Evolutionary conservation across 2,329 filamentous ascomycete species (phyloP).

Genomic region (Polytolypa hystricis): DNA sequence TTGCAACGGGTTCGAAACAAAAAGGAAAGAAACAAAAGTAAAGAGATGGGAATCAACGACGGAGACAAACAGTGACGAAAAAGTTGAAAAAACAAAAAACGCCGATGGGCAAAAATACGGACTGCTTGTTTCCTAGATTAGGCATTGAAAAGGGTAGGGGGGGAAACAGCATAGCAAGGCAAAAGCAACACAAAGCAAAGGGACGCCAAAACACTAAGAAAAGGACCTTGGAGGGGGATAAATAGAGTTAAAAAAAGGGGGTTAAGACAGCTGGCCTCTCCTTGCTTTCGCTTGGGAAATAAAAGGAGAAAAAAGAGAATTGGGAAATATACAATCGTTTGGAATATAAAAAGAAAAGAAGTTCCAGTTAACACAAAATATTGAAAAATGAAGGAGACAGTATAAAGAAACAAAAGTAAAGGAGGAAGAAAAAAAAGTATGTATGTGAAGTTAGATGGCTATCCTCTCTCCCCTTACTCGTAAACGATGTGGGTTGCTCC

Average conservation of each 20-base stretch:
- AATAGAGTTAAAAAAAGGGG: too few species aligned
- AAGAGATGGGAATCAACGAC: too few species aligned
- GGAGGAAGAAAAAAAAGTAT: neutral
- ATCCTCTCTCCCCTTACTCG: too few species aligned
- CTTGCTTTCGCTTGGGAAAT: conserved; percentile 1
- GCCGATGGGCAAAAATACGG: too few species aligned
- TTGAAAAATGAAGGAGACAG: neutral
- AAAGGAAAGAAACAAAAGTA: too few species aligned
- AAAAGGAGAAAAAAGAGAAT: conserved; percentile 2
- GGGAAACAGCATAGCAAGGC: neutral
- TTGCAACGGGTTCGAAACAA: neutral
- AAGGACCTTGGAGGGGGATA: neutral
- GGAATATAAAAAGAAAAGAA: neutral
- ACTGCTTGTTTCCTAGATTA: neutral
- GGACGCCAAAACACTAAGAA: neutral
- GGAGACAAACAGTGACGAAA: too few species aligned
- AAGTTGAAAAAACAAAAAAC: too few species aligned
- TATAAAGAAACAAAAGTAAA: neutral
- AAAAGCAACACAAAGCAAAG: conserved; percentile 1
- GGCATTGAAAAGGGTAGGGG: neutral
- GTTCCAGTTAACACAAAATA: conserved; percentile 11
- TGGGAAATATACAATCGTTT: neutral
- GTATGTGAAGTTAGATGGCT: neutral
- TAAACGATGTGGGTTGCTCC: too few species aligned
- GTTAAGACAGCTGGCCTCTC: too few species aligned